phyloP scores from a whole-genome alignment of 1,284 basidiomycete genomes.

The Taiwanofungus camphoratus region DNA sequence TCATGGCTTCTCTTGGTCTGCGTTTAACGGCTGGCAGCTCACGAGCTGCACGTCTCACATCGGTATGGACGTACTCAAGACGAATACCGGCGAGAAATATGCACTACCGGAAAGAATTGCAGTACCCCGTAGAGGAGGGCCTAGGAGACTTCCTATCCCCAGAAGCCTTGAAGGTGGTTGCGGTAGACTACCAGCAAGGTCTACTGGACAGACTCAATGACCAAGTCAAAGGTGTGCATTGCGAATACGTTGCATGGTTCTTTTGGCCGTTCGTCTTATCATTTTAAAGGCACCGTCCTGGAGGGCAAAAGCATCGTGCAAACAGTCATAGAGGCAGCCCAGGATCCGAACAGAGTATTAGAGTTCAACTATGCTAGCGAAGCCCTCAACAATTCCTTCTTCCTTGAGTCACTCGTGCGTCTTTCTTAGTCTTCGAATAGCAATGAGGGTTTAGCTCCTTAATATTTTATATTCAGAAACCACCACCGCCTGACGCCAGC shows the following conservation, averaged over 20 bases:
- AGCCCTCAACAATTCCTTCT: slow-evolving; percentile 95
- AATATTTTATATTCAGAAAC: slow-evolving; percentile 35
- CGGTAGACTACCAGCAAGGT: slow-evolving; percentile 79
- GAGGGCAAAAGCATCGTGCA: slow-evolving; percentile 64
- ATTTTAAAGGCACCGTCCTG: slow-evolving; percentile 4
- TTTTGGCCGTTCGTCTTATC: slow-evolving; percentile 3
- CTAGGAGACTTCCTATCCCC: slow-evolving; percentile 73
- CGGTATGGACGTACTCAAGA: slow-evolving; percentile 15
- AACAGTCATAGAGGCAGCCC: slow-evolving; percentile 69
- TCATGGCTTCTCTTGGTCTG: slow-evolving; percentile 23
- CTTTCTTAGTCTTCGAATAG: background rate
- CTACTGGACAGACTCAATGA: slow-evolving; percentile 71
- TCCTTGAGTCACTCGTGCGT: slow-evolving; percentile 81
- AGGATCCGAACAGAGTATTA: slow-evolving; percentile 56
- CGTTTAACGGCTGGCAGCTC: slow-evolving; percentile 21
- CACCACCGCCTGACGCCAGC: slow-evolving; percentile 34
- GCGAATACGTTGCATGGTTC: background rate
- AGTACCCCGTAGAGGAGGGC: slow-evolving; percentile 64
- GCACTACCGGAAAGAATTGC: slow-evolving; percentile 53
- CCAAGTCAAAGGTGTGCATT: slow-evolving; percentile 57
- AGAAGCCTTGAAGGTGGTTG: slow-evolving; percentile 57
- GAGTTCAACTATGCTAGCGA: slow-evolving; percentile 91
- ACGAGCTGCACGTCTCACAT: slow-evolving; percentile 16
- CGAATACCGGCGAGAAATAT: slow-evolving; percentile 32
- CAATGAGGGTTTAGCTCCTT: slow-evolving; percentile 2